Conservation (phyloP, 129 eudicot species). For the Flaveria linearis region DNA sequence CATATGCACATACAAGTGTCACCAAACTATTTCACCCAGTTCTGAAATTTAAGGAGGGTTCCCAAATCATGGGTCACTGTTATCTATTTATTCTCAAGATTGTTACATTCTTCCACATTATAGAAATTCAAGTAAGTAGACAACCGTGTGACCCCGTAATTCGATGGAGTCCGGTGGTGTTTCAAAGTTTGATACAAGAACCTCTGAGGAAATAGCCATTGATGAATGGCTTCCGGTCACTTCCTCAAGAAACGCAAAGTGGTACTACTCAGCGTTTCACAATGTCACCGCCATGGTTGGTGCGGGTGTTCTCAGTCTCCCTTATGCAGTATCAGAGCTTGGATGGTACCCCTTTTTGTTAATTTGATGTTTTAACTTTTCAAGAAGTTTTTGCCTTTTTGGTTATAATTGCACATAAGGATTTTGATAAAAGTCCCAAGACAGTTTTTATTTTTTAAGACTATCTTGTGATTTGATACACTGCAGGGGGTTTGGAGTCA, state of each 20-base stretch:
- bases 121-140: neutral
- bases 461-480: neutral
- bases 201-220: slow-evolving; percentile 48
- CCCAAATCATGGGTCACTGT: slow-evolving; percentile 22
- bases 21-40: slow-evolving; percentile 12
- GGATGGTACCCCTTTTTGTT: slow-evolving; percentile 51
- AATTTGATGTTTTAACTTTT: too few relatives aligned
- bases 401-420: neutral
- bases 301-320: slow-evolving; percentile 82
- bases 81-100: slow-evolving; percentile 13
- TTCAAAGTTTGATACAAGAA: slow-evolving; percentile 27
- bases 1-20: neutral
- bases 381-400: neutral
- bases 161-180: slow-evolving; percentile 23
- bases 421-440: neutral
- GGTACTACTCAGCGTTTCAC: slow-evolving; percentile 77
- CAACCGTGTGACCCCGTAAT: neutral
- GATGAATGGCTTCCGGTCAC: slow-evolving; percentile 79
- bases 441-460: neutral
- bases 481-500: slow-evolving; percentile 57
- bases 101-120: slow-evolving; percentile 3
- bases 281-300: slow-evolving; percentile 89
- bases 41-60: slow-evolving; percentile 18
- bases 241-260: slow-evolving; percentile 59
- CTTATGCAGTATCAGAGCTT: slow-evolving; percentile 57